Evolutionary conservation across 805 yeast species (phyloP), one percentile per base, ranked within the genome.

Genomic region (Ogataea methylovora): DNA sequence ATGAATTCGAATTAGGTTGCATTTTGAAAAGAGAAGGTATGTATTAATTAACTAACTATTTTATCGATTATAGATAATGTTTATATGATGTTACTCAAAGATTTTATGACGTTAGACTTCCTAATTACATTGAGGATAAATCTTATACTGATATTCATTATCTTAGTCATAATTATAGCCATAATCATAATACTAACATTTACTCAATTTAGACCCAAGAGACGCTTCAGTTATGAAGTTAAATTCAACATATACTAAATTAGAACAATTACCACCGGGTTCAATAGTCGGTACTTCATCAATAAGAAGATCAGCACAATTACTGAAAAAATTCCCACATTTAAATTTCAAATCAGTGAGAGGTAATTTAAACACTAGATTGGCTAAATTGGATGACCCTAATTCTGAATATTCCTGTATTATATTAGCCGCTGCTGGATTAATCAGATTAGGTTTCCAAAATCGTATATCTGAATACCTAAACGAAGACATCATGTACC

Each of bases 201-300:
- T 38, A 28, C 38, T 22, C 36, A 28, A 5, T 37, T 26, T 39
- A 60, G 97, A 90, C 52, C 97, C 97, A 11, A 72, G 94, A 37
- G 98, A 92, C 58, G 96, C 95, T 10, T 63, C 90, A 8, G 74
- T 85, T 30, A 81, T 90, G 90, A 72, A 71, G 37, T 48, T 54
- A 10, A 77, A 71, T 26, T 77, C 87, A 2, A 63, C 75, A 8
- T 84, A 81, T 60, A 76, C 69, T 45, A 47, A 67, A 2, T 64
- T 92, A 30, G 65, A 59, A 2, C 96, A 90, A 10, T 67, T 92
- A 43, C 97, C 97, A 1, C 73, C 56, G 3, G 95, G 94, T 3
- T 66, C 92, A 3, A 73, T 86, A 15, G 94, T 92, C 12, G 98
- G 98, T 21, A 92, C 98, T 1, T 85, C 96, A 1, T 86, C 96